phyloP scores from a whole-genome alignment of 768 basidiomycete genomes.

The Hypholoma sublateritium region DNA sequence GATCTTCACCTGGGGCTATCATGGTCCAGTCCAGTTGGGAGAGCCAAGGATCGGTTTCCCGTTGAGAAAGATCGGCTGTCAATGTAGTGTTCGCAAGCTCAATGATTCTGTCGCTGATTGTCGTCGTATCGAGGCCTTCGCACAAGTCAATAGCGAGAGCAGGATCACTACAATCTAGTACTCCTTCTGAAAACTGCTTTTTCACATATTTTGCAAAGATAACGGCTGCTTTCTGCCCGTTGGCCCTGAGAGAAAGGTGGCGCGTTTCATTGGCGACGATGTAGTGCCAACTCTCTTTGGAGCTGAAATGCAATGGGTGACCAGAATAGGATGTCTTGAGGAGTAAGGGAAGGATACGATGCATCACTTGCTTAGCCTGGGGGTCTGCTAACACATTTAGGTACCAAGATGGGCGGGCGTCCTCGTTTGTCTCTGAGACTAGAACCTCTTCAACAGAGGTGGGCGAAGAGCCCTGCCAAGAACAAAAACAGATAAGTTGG shows the following conservation, averaged over 20 bases:
- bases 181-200: constrained; percentile 40
- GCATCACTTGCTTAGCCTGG: constrained; percentile 37
- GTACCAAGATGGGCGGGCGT: constrained; percentile 56
- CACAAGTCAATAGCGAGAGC: constrained; percentile 50
- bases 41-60: constrained; percentile 51
- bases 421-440: constrained; percentile 6
- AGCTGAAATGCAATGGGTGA: constrained; percentile 54
- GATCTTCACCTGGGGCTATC: constrained; percentile 11
- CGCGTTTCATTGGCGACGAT: constrained; percentile 28
- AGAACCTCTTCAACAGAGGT: background rate
- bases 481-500: background rate
- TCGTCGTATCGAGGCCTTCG: constrained; percentile 35
- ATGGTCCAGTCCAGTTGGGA: constrained; percentile 68
- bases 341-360: constrained; percentile 65
- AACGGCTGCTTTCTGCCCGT: constrained; percentile 39
- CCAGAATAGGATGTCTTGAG: constrained; percentile 63
- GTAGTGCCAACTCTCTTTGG: constrained; percentile 70
- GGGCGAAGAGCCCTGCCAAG: background rate
- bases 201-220: constrained; percentile 52
- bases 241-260: constrained; percentile 41
- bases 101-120: constrained; percentile 35
- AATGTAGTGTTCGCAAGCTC: constrained; percentile 39
- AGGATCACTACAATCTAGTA: constrained; percentile 38
- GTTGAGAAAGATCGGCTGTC: constrained; percentile 16
- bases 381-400: constrained; percentile 44